A percentile compares a stretch with the other conserved stretches of the same genome.
Conservation (phyloP, 2,329 filamentous ascomycete genomes). For the Arachnopeziza araneosa region DNA sequence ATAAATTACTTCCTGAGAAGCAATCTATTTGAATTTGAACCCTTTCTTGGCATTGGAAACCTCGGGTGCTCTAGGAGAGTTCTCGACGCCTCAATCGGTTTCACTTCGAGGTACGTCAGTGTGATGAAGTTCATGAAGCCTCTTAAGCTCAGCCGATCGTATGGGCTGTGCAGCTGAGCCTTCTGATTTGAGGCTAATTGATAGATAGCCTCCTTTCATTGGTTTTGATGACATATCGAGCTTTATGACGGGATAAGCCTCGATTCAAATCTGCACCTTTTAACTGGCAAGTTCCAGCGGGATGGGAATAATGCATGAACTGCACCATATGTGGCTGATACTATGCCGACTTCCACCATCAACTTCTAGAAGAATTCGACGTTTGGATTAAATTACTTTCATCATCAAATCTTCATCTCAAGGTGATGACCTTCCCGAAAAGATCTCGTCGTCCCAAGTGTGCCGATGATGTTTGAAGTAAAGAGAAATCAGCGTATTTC, state of each 20-base stretch:
- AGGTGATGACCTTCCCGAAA: background rate
- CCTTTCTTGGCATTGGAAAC: background rate
- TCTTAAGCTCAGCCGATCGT: background rate
- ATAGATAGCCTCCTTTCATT: background rate
- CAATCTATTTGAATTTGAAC: constrained; percentile 7
- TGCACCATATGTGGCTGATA: background rate
- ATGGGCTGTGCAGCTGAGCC: background rate
- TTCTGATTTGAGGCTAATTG: too few species aligned
- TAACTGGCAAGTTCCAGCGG: background rate
- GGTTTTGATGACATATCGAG: background rate
- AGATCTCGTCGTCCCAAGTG: background rate
- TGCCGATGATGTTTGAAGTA: background rate
- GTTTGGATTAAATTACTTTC: background rate
- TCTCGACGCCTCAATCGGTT: background rate
- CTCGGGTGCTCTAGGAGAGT: background rate
- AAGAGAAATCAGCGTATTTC: background rate
- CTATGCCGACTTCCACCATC: background rate
- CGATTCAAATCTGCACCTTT: background rate
- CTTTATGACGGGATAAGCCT: background rate
- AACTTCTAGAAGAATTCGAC: constrained; percentile 4
- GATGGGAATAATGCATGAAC: constrained; percentile 5
- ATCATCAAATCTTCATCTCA: constrained; percentile 4
- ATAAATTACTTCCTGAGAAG: constrained; percentile 1
- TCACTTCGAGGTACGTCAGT: background rate
- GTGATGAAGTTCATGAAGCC: background rate